Evolutionary conservation across 805 yeast genomes (phyloP).

Genomic region (Kluyveromyces siamensis): DNA sequence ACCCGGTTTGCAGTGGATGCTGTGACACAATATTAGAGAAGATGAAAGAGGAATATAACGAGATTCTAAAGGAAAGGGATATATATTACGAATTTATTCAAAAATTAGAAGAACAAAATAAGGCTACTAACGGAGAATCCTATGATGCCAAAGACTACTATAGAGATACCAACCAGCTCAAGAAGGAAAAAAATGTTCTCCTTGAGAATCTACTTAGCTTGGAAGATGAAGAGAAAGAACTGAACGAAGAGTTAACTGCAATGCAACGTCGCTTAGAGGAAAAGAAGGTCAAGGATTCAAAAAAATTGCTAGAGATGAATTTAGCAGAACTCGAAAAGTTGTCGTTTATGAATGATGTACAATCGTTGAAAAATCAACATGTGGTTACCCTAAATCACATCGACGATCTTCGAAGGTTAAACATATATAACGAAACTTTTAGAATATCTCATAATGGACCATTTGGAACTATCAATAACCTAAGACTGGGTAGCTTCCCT

Average conservation of each 20-base stretch:
- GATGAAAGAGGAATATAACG: conserved; percentile 62
- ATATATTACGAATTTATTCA: conserved; percentile 64
- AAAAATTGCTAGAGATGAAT: conserved; percentile 43
- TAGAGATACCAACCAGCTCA: conserved; percentile 28
- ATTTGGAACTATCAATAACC: conserved; percentile 81
- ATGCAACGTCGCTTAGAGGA: conserved; percentile 41
- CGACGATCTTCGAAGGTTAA: conserved; percentile 62
- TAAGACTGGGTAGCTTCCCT: conserved; percentile 64
- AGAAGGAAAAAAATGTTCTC: conserved; percentile 18
- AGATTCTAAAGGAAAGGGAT: conserved; percentile 68
- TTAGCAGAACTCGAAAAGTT: conserved; percentile 43
- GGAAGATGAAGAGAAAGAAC: conserved; percentile 31
- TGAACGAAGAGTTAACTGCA: conserved; percentile 36
- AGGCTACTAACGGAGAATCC: conserved; percentile 26
- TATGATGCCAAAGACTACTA: conserved; percentile 36
- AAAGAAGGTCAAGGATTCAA: conserved; percentile 40
- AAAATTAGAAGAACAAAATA: conserved; percentile 51
- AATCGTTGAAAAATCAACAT: conserved; percentile 54
- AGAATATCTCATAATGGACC: conserved; percentile 75
- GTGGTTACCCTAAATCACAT: conserved; percentile 55
- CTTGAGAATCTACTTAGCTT: conserved; percentile 17
- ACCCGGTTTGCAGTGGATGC: conserved; percentile 86
- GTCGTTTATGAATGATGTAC: conserved; percentile 44
- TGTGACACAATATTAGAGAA: conserved; percentile 56
- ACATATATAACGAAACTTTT: conserved; percentile 78